Evolutionary conservation across 768 basidiomycete species (phyloP), one percentile per base, ranked within the genome.

Genomic region (Rhodotorula toruloides): DNA sequence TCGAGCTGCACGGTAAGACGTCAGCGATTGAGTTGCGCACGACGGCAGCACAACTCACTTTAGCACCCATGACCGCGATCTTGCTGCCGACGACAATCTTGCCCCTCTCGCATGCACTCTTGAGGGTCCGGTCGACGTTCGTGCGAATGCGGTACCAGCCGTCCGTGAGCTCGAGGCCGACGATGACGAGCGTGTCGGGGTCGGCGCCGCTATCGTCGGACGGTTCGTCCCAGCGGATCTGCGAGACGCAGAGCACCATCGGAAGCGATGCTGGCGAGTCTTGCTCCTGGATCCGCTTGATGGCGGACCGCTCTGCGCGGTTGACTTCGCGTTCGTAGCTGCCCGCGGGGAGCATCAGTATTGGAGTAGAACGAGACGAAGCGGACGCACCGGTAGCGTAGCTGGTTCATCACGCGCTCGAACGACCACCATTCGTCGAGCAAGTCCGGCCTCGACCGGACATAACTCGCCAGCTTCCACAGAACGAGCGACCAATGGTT

Each of bases 111-210:
- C 88, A 78, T 3, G 90, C 93, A 49, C 87, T 82, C 4, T 81
- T 81, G 29, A 99, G 80, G 6, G 88, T 83, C 27, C 79, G 78
- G 77, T 98, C 96, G 19, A 90, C 81, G 52, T 82, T 81, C 0
- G 91, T 89, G 21, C 85, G 84, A 12, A 98, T 80, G 36, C 86
- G 80, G 74, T 99, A 99, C 96, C 96, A 99, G 21, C 96, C 96
- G 75, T 99, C 96, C 1, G 91, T 92, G n/a, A 98, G 79, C 77
- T 97, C 96, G 11, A 99, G 36, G 77, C 69, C 86, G 83, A 0
- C 86, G 83, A 71, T 81, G 77, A 60, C 43, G 5, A 79, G 74
- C 32, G 78, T 59, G 5, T 77, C 64, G 6, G 76, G 77, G 27
- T 60, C 42, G 21, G 34, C 53, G 21, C 36, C 42, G 22, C 17